Conservation (phyloP, 345 rosid genomes). For the Psidium friedrichsthalianum region DNA sequence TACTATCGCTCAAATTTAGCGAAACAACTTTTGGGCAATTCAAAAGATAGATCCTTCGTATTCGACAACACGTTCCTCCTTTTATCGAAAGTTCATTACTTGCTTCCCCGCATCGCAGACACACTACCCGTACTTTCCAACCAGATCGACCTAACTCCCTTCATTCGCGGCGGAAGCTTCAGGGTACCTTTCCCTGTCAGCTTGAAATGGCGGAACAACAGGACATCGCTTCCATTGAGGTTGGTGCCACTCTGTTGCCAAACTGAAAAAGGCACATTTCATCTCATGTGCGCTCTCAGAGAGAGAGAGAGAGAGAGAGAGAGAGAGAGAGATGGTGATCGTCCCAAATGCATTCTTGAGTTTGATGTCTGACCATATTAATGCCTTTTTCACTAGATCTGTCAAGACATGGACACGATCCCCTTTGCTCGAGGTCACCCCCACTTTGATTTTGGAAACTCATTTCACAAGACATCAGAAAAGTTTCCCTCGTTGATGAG, state of each 20-base stretch:
- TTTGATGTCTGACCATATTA: background rate
- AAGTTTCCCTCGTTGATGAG: background rate
- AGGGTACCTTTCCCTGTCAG: background rate
- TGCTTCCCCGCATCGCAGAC: background rate
- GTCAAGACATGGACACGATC: background rate
- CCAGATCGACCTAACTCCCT: background rate
- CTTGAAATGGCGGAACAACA: background rate
- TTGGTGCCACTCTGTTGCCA: background rate
- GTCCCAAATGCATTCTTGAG: background rate
- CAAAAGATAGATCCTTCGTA: background rate
- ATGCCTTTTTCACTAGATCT: background rate
- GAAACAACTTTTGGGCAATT: background rate
- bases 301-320: background rate
- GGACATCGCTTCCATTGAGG: background rate
- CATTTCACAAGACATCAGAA: background rate
- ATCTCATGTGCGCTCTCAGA: background rate
- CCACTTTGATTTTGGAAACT: background rate
- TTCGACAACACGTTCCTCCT: too few relatives aligned
- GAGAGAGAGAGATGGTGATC: background rate
- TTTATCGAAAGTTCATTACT: background rate
- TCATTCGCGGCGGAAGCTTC: background rate
- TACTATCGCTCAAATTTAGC: background rate
- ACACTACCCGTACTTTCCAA: background rate
- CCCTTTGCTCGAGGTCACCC: background rate
- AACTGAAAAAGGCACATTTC: background rate